phyloP scores from a whole-genome alignment of 345 rosid genomes.

The Raphanus sativus region DNA sequence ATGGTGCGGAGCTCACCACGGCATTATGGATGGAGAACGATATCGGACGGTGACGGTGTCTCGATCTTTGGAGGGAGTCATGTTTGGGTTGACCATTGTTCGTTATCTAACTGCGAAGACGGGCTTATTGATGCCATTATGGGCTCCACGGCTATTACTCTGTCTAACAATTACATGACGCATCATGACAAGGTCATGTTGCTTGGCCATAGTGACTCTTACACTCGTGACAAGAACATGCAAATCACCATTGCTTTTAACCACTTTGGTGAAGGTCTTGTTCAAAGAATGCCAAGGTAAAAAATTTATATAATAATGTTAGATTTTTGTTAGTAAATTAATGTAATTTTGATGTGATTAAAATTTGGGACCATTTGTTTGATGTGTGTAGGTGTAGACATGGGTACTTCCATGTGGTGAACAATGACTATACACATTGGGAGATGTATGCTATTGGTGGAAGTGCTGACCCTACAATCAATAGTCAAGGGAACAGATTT shows the following conservation, averaged over 20 bases:
- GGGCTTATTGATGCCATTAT: constrained; percentile 71
- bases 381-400: constrained; percentile 59
- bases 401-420: constrained; percentile 90
- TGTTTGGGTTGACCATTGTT: constrained; percentile 77
- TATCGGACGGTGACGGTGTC: constrained; percentile 83
- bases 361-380: constrained; percentile 15
- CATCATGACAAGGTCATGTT: constrained; percentile 86
- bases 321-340: neutral
- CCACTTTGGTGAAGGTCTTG: constrained; percentile 86
- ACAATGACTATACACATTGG: constrained; percentile 89
- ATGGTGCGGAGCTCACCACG: constrained; percentile 65
- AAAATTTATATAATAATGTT: neutral
- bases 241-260: constrained; percentile 80
- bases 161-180: constrained; percentile 73
- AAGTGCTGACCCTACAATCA: constrained; percentile 76
- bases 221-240: constrained; percentile 71
- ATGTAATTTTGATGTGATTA: constrained; percentile 9
- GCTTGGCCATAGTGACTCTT: constrained; percentile 71
- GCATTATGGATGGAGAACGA: constrained; percentile 77
- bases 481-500: constrained; percentile 86
- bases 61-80: constrained; percentile 78
- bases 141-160: constrained; percentile 70
- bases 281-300: constrained; percentile 82
- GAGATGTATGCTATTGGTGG: constrained; percentile 92
- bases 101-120: constrained; percentile 61